Percentiles rank a stretch among this genome's conserved stretches.
Conservation (phyloP, 2,329 filamentous ascomycete genomes). For the Hypocreales sp. region DNA sequence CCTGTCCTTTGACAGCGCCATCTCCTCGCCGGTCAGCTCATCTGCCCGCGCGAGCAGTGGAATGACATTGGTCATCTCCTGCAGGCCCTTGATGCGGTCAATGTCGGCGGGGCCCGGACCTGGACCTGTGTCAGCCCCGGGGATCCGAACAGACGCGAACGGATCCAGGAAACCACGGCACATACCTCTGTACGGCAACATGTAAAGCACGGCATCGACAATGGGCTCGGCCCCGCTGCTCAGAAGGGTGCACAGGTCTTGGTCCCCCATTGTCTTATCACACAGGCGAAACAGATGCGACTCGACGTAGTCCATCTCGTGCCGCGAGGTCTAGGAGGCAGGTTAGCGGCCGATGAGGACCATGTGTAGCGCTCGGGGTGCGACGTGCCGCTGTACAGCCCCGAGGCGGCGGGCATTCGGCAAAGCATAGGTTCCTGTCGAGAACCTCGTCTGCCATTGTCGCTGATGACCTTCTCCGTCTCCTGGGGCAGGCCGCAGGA, state of each 20-base stretch:
- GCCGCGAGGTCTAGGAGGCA: too few species aligned
- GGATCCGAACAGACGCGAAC: too few species aligned
- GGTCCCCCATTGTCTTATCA: slow-evolving; percentile 45
- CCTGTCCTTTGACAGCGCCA: slow-evolving; percentile 42
- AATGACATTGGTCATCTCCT: slow-evolving; percentile 66
- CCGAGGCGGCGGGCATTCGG: slow-evolving; percentile 62
- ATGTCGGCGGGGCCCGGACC: slow-evolving; percentile 35
- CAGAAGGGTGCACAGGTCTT: slow-evolving; percentile 61
- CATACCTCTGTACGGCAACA: slow-evolving; percentile 55
- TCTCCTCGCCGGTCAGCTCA: slow-evolving; percentile 40
- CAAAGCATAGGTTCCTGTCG: slow-evolving; percentile 86
- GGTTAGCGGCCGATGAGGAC: too few species aligned
- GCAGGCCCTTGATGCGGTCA: slow-evolving; percentile 54
- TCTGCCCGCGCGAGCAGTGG: slow-evolving; percentile 71
- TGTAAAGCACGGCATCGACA: slow-evolving; percentile 74
- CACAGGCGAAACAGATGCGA: slow-evolving; percentile 15
- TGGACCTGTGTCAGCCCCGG: too few species aligned
- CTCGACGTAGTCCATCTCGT: too few species aligned
- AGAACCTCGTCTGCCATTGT: slow-evolving; percentile 58
- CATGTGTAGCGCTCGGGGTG: not conserved
- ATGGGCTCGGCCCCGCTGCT: slow-evolving; percentile 71
- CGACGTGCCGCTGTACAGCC: slow-evolving; percentile 33
- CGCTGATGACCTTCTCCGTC: slow-evolving; percentile 51
- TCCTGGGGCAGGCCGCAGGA: slow-evolving; percentile 29
- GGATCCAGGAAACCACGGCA: too few species aligned